Conservation (phyloP, 2,329 filamentous ascomycete genomes). For the Fusarium torreyae region DNA sequence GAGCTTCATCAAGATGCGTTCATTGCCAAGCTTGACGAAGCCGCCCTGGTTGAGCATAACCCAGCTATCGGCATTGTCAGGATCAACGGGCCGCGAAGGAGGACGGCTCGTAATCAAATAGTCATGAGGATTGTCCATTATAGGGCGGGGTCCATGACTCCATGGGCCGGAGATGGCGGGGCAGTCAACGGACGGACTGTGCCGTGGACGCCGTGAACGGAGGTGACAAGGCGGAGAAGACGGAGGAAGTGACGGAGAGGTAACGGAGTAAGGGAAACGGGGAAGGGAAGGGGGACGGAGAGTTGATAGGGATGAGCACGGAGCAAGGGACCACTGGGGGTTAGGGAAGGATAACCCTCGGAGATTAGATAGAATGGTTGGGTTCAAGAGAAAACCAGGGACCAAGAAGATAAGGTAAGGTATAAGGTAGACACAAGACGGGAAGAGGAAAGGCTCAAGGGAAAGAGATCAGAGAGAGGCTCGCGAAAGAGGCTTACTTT, state of each 20-base stretch:
- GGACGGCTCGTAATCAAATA: slow-evolving; percentile 58
- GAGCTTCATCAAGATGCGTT: slow-evolving; percentile 85
- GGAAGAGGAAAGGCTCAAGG: slow-evolving; percentile 43
- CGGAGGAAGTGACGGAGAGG: slow-evolving; percentile 28
- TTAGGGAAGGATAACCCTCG: slow-evolving; percentile 23
- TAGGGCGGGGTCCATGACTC: slow-evolving; percentile 54
- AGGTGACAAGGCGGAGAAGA: slow-evolving; percentile 41
- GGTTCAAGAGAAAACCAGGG: slow-evolving; percentile 27
- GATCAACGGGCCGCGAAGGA: slow-evolving; percentile 57
- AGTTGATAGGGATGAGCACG: slow-evolving; percentile 24
- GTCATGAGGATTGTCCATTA: slow-evolving; percentile 61
- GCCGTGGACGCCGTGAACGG: slow-evolving; percentile 43
- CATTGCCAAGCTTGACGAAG: slow-evolving; percentile 88
- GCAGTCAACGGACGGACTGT: slow-evolving; percentile 48
- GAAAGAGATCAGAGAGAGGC: slow-evolving; percentile 44
- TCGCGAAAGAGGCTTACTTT: slow-evolving; percentile 64
- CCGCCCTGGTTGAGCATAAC: slow-evolving; percentile 89
- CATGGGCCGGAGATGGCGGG: slow-evolving; percentile 52
- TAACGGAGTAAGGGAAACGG: slow-evolving; percentile 38
- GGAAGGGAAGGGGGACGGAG: slow-evolving; percentile 19
- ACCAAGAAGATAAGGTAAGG: slow-evolving; percentile 25
- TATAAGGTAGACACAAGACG: slow-evolving; percentile 34
- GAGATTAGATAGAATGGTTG: slow-evolving; percentile 15
- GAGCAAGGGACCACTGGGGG: slow-evolving; percentile 17
- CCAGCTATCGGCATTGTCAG: slow-evolving; percentile 78